Evolutionary conservation across 225 moss, liverwort and hornwort species (phyloP), one percentile per base, ranked within the genome.

Genomic region (Sphagnum tenellum): DNA sequence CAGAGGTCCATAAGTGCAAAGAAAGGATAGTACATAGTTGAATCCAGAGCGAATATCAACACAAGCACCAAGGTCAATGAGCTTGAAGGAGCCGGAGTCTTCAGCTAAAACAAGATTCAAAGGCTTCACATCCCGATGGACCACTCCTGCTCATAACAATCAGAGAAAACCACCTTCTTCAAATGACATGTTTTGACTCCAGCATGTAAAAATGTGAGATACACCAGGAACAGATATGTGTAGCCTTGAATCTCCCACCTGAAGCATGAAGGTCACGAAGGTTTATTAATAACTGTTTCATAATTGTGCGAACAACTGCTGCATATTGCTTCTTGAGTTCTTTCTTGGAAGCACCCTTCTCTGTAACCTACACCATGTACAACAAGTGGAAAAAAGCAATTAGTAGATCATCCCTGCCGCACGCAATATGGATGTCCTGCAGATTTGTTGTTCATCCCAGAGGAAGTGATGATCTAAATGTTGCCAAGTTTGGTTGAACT

Each of bases 91-190:
- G 62, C 89, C 86, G 64, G 84, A 65, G 4, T 85, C 86, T 80
- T 92, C 75, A 71, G 79, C 81, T 66, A 96, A 69, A 61, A 96
- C 82, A 67, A 96, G 79, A 63, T 96, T 96, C 63, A 75, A 62
- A 12, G 95, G 95, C 69, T 96, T 96, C 61, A 96, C 86, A 69
- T 96, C 95, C 67, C 95, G 84, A 79, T 96, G 92, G 49, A 96
- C 92, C 13, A 96, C 84, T 65, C 91, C 94, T 90, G 90, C 67
- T 72, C 60, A 12, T 66, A 76, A 29, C 29, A 55, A 9, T 56
- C n/a, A 9, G 9, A 56, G 55, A 56, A 9, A 56, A 9, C n/a
- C 55, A 56, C n/a, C 9, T n/a, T 9, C 55, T 56, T 56, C 55
- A 56, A 9, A 9, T 56, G 9, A 29, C 29, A 29, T 29, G 29